These are phyloP conservation scores for Populus alba DNA, from an alignment of 345 rosid species.

Conservation along the genomic window DNA sequence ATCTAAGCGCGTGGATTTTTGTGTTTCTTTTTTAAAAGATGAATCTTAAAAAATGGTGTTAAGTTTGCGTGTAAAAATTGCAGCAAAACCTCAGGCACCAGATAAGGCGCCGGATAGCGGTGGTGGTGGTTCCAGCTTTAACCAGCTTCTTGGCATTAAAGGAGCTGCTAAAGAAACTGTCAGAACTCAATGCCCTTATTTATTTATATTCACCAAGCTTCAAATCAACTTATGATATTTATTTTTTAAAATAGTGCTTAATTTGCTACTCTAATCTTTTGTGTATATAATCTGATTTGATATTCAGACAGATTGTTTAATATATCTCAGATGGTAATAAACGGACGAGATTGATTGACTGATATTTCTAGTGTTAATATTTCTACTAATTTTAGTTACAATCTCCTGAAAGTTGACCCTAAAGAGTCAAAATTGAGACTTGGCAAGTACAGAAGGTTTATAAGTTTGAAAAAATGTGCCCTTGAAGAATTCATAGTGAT, in stretches of 20 bases:
- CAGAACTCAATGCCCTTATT: constrained; percentile 9
- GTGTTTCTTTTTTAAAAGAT: not conserved
- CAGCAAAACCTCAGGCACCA: constrained; percentile 65
- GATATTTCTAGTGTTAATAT: not conserved
- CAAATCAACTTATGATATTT: not conserved
- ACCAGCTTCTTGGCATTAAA: constrained; percentile 95
- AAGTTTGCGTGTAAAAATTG: constrained; percentile 6
- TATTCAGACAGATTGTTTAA: not conserved
- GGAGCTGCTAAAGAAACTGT: constrained; percentile 94
- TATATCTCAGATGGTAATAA: not conserved
- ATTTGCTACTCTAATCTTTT: not conserved
- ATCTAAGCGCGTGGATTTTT: not conserved
- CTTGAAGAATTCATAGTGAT: not conserved
- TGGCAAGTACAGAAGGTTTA: not conserved
- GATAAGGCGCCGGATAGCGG: constrained; percentile 61
- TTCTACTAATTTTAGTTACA: not conserved
- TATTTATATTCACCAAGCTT: not conserved
- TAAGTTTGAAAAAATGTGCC: not conserved
- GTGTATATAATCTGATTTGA: too few species aligned
- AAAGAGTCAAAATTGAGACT: not conserved
- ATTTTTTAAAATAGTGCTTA: not conserved
- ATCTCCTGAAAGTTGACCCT: not conserved
- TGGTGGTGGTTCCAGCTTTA: constrained; percentile 85
- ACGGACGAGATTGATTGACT: not conserved
- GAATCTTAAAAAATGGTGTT: not conserved